A percentile compares a stretch with the other conserved stretches of the same genome.
phyloP scores from a whole-genome alignment of 192 early-diverging fungal genomes.

The Backusella macrospora region DNA sequence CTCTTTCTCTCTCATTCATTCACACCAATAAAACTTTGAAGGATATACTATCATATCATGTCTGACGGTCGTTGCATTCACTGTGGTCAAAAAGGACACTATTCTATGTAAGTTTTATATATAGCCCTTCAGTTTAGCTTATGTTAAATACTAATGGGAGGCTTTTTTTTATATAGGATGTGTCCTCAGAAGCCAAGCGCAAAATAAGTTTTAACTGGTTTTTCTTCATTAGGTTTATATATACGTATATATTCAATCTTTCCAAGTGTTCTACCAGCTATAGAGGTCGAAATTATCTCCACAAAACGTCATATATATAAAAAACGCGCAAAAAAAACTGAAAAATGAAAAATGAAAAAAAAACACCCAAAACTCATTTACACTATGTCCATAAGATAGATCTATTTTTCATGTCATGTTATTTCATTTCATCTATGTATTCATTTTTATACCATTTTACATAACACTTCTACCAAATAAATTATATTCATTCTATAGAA shows the following conservation, averaged over 20 bases:
- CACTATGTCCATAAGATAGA: constrained; percentile 12
- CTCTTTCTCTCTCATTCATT: not conserved
- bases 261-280: not conserved
- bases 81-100: constrained; percentile 40
- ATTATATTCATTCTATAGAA: constrained; percentile 12
- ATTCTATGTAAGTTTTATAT: constrained; percentile 30
- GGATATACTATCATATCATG: constrained; percentile 9
- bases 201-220: not conserved
- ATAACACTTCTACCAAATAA: constrained; percentile 12
- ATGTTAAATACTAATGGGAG: not conserved
- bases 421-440: constrained; percentile 11
- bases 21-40: not conserved
- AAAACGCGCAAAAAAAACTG: not conserved
- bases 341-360: constrained; percentile 1
- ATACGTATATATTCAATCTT: not conserved
- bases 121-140: not conserved
- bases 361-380: not conserved
- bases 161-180: constrained; percentile 27
- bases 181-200: constrained; percentile 28
- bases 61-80: constrained; percentile 43
- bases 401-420: constrained; percentile 5
- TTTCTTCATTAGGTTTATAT: not conserved
- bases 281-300: constrained; percentile 12
- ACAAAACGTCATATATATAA: not conserved
- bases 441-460: not conserved